Base-by-base conservation (phyloP, 2,329 filamentous ascomycete species). In the Westerdykella aurantiaca region DNA sequence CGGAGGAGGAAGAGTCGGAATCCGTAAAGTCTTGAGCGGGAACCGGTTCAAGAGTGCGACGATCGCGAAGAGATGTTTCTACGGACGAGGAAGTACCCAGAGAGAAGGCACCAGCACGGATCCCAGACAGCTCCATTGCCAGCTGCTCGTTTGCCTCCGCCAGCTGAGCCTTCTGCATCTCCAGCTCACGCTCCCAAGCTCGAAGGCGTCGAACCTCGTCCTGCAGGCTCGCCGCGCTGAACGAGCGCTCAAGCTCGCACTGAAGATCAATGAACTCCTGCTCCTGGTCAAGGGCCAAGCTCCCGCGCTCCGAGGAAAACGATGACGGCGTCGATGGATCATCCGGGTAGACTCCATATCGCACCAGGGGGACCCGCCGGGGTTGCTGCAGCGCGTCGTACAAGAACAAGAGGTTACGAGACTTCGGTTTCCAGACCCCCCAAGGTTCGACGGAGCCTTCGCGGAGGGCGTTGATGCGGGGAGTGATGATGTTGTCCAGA, bases 271-370 rank as follows among this genome's bases (percentile, higher is more conserved):
- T 21, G 18, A 21, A 21, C 4, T 21, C 18, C 18, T 21, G 4
- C 17, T 35, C n/a, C 10, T 42, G 14, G 11, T 38, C n/a, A 16
- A 39, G 17, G 12, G 31, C 6, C 18, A 21, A 21, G 18, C 18
- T 21, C 6, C 18, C 18, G 7, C 14, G 14, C 14, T 33, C 31
- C 31, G 31, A 33, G 6, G 12, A 12, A 3, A 33, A 14, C 3
- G 31, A 4, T 5, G 31, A 33, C 3, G 31, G 14, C 31, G 12
- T 14, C 31, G 31, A 13, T 31, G 21, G 10, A 2, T 22, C 31
- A 18, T 42, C 40, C 4, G 41, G 41, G 22, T 29, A 43, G 29
- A 47, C 43, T 12, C 44, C 41, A 25, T 47, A 43, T 25, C 41
- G 40, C 22, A 34, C 34, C n/a, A 47, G 37, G 12, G 45, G 45